Base-by-base conservation (phyloP, 225 moss, liverwort and hornwort genomes). In the Ulota crispa region DNA sequence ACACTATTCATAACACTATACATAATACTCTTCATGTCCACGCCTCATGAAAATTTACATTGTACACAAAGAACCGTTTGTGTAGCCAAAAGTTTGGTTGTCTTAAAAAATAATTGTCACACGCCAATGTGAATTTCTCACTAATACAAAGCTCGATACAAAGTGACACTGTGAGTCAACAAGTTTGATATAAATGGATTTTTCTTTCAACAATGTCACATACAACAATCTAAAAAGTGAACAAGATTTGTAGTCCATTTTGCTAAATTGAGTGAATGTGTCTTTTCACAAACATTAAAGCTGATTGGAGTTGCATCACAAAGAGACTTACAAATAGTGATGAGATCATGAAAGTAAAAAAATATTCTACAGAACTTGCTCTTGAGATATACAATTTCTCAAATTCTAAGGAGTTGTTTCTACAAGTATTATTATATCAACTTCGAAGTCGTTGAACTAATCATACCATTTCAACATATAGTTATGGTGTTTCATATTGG, bases 151-250 rank as follows among this genome's bases (percentile, higher is more conserved):
- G 41, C 6, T n/a, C n/a, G n/a, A n/a, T n/a, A n/a, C n/a, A n/a
- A n/a, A n/a, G n/a, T n/a, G n/a, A n/a, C n/a, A n/a, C 0, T 27
- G 10, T 18, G 0, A 1, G 27, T 19, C 4, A 42, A 1, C 2
- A 1, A 8, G 9, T 18, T 70, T 20, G 11, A 18, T 50, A 20
- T 10, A 5, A 47, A 70, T 8, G 9, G 16, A 19, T 19, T 45
- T 28, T 9, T 47, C 3, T 18, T 8, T 43, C 45, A 27, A 45
- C 0, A 0, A 19, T 28, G 47, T 70, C 9, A 28, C 3, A 47
- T 30, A 6, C 13, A 67, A 24, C 8, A 24, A 24, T 24, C 3
- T 5, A 68, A 14, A 41, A 23, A 41, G 0, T 13, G 12, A n/a
- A 67, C 7, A 6, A 2, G 20, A 54, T 54, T 6, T 21, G 20